phyloP scores from a whole-genome alignment of 148 eudicot genomes.

The Arbutus unedo region DNA sequence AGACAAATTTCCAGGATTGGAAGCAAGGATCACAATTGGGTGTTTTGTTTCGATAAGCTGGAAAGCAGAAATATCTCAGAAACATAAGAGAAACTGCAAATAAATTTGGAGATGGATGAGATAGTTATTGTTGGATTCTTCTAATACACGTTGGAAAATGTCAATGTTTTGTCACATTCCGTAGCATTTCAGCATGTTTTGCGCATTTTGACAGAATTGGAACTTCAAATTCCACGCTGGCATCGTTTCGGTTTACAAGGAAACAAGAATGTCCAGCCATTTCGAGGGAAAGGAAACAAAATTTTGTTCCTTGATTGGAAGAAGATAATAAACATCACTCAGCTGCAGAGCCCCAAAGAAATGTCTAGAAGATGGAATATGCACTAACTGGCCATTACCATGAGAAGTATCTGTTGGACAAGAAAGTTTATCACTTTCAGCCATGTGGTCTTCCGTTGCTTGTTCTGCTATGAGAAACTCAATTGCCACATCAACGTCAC shows the following conservation, averaged over 20 bases:
- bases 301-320: neutral
- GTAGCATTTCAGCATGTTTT: no score
- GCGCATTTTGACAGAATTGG: neutral
- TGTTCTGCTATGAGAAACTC: slow-evolving; percentile 69
- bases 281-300: neutral
- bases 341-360: neutral
- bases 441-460: slow-evolving; percentile 36
- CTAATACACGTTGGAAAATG: no score
- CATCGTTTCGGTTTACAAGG: neutral
- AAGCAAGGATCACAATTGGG: neutral
- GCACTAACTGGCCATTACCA: slow-evolving; percentile 47
- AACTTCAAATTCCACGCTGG: neutral
- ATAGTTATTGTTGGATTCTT: no score
- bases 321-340: slow-evolving; percentile 6
- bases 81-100: no score
- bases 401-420: slow-evolving; percentile 24
- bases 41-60: no score
- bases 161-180: no score
- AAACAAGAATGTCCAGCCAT: neutral
- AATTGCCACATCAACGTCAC: slow-evolving; percentile 74
- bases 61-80: no score
- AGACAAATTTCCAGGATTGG: neutral
- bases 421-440: slow-evolving; percentile 31
- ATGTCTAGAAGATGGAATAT: slow-evolving; percentile 6
- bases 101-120: no score